Base-by-base conservation (phyloP, 2,329 filamentous ascomycete genomes). In the Aspergillus carbonarius region DNA sequence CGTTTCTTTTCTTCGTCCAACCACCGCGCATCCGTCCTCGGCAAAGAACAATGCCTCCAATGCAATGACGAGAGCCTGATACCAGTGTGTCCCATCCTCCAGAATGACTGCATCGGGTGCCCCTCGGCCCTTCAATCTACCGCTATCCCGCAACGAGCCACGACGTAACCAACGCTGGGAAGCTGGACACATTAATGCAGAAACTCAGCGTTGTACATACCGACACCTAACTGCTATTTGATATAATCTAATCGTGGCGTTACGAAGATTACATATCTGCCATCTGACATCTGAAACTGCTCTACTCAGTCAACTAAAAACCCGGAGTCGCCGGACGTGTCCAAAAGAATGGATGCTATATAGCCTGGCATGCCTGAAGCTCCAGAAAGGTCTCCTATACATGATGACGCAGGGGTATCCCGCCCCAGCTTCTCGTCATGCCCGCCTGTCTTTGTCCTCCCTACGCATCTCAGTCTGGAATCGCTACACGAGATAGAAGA, bases 381-480 rank as follows among this genome's bases (percentile, higher is more conserved):
- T 54, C 65, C 62, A 39, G 58, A 55, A 58, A 66, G 59, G 1
- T 60, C 63, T 34, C 60, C 58, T 20, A 64, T 56, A n/a, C 50
- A 20, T 37, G 10, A 46, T 5, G 39, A 40, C 20, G 17, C 39
- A 20, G 44, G 51, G 13, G 55, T 46, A 2, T 46, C 62, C 27
- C 69, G 59, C 8, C 68, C 25, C 15, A 35, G 37, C 5, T 53
- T 82, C 72, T 54, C 74, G 68, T 63, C 71, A 0, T 76, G 60
- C 61, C 90, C 91, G 10, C 80, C 84, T 4, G 87, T 95, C 23
- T 95, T 87, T 66, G 80, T 98, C 13, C 82, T 96, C 0, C 78
- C 87, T 1, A 86, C 88, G 4, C 89, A 92, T 69, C 80, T 96
- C 27, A 76, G 81, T 1, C 75, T 83, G 1, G 82, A 87, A 6